Evolutionary conservation across 1,139 yeast species (phyloP).

Genomic region (Blastobotrys serpentis): DNA sequence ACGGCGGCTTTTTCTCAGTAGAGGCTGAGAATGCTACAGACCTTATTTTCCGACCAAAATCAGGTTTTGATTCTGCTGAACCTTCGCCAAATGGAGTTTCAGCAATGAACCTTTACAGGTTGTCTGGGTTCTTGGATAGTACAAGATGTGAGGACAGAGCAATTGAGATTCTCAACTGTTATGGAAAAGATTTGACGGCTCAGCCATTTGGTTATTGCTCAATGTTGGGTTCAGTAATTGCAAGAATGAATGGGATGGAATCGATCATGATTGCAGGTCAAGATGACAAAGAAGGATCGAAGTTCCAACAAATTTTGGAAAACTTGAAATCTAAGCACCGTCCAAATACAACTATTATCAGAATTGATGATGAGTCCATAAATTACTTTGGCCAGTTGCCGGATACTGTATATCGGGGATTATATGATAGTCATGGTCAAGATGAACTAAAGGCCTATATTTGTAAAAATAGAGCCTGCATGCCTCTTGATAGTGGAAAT

Average conservation of each 20-base stretch:
- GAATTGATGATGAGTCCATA: slow-evolving; percentile 23
- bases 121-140: slow-evolving; percentile 31
- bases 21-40: slow-evolving; percentile 24
- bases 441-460: slow-evolving; percentile 25
- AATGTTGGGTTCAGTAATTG: slow-evolving; percentile 31
- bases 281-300: slow-evolving; percentile 16
- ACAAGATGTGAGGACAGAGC: slow-evolving; percentile 30
- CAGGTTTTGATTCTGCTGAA: slow-evolving; percentile 41
- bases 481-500: slow-evolving; percentile 12
- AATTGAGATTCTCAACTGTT: slow-evolving; percentile 30
- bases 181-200: slow-evolving; percentile 34
- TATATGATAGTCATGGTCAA: slow-evolving; percentile 26
- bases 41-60: slow-evolving; percentile 39
- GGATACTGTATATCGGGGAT: slow-evolving; percentile 25
- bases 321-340: slow-evolving; percentile 16
- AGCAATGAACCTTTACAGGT: slow-evolving; percentile 34
- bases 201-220: slow-evolving; percentile 38
- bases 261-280: slow-evolving; percentile 28
- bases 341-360: slow-evolving; percentile 23
- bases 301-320: slow-evolving; percentile 17
- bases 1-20: slow-evolving; percentile 38
- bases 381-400: slow-evolving; percentile 19
- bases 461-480: slow-evolving; percentile 26
- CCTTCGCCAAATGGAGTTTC: slow-evolving; percentile 42
- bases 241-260: slow-evolving; percentile 24